These are phyloP conservation scores for Xanthoparmelia taractica DNA, from an alignment of 495 filamentous ascomycete genomes.

Conservation along the genomic window DNA sequence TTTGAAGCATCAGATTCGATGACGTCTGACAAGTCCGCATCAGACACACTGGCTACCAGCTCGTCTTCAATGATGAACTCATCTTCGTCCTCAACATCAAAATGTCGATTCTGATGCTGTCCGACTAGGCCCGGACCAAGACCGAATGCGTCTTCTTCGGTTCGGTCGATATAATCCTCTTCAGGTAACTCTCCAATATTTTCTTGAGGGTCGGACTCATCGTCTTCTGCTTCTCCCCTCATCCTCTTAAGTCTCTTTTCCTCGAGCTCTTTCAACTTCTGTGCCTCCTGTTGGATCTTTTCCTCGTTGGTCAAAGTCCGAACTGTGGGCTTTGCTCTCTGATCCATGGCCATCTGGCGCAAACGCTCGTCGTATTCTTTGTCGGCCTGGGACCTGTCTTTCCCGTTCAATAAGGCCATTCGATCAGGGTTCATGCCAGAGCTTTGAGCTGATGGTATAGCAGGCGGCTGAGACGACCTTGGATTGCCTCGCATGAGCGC, in stretches of 20 bases:
- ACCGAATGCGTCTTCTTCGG: conserved; percentile 52
- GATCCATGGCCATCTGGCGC: conserved; percentile 72
- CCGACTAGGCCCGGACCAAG: conserved; percentile 33
- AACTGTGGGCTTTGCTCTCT: conserved; percentile 73
- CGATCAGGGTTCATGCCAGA: conserved; percentile 54
- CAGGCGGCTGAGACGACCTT: conserved; percentile 37
- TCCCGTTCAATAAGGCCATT: conserved; percentile 50
- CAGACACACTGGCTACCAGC: conserved; percentile 62
- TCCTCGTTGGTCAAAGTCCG: conserved; percentile 90
- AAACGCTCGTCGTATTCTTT: conserved; percentile 79
- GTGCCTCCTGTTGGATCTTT: conserved; percentile 63
- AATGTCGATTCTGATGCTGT: conserved; percentile 31
- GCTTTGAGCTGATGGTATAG: conserved; percentile 31
- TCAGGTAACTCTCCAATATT: conserved; percentile 37
- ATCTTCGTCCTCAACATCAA: conserved; percentile 77
- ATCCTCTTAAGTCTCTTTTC: conserved; percentile 65
- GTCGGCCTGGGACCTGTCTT: conserved; percentile 56
- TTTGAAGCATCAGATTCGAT: conserved; percentile 45
- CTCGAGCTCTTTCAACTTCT: conserved; percentile 69
- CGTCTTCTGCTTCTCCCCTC: conserved; percentile 55
- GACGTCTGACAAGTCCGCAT: conserved; percentile 43
- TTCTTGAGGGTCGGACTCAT: conserved; percentile 40
- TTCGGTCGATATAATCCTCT: conserved; percentile 36
- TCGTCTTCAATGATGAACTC: conserved; percentile 87
- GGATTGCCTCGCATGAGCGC: conserved; percentile 52